Base-by-base conservation (phyloP, 1,284 basidiomycete genomes). In the Bondarzewia mesenterica region DNA sequence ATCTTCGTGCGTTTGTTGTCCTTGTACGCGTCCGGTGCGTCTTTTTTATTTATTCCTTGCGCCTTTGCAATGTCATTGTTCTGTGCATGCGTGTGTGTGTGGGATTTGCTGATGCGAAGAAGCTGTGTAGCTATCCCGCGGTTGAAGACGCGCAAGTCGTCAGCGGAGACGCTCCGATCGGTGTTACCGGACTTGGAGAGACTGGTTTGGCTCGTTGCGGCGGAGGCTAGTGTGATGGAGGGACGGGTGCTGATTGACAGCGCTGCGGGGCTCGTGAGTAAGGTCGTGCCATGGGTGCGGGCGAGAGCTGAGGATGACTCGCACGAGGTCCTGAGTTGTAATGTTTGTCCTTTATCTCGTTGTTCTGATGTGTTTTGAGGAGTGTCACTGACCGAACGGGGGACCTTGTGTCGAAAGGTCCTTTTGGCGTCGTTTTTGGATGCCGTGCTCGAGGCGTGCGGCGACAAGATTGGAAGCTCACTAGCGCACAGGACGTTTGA, bases 91-190 rank as follows among this genome's bases (percentile, higher is more conserved):
- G 38, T 40, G 20, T 40, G 3, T 18, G n/a, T n/a, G n/a, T n/a
- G n/a, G n/a, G n/a, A n/a, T n/a, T 5, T 8, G 1, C 38, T 40
- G 38, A 40, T 18, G 20, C 39, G 26, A n/a, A n/a, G n/a, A n/a
- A n/a, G n/a, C n/a, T 50, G 7, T 46, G 32, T 48, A 82, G 80
- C 71, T 2, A 67, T 80, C 20, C 74, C 78, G 25, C 73, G 77
- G 36, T 59, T 75, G 36, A 73, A 60, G 47, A 57, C 72, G 32
- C 70, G 74, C 26, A 72, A 66, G 53, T 63, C 69, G 0, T 63
- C 73, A 0, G 63, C 68, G 15, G 70, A 76, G 35, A 67, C 71
- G 8, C 45, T 52, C 4, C 44, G 48, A 4, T 38, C 50, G 14
- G 26, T 42, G 7, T 7, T 55, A 5, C 29, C 41, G 23, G 55